A percentile compares a stretch with the other conserved stretches of the same genome.
Conservation (phyloP, 1,284 basidiomycete genomes). For the Pseudozyma pruni region DNA sequence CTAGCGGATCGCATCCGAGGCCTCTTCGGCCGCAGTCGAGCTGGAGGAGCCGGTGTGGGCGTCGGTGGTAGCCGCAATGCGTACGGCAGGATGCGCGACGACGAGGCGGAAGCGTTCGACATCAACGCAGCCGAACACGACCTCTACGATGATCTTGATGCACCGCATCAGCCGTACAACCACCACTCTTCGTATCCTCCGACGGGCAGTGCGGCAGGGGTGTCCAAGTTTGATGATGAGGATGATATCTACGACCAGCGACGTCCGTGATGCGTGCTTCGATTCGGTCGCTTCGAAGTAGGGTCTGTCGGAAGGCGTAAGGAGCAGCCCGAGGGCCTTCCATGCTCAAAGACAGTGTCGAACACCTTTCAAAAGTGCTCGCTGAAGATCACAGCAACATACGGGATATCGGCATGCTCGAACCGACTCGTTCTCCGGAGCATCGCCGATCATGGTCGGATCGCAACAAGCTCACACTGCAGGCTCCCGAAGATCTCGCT, state of each 20-base stretch:
- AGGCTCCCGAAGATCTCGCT: no score
- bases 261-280: conserved; percentile 14
- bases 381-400: no score
- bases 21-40: conserved; percentile 23
- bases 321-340: no score
- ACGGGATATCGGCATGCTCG: no score
- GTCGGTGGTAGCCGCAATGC: conserved; percentile 12
- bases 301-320: no score
- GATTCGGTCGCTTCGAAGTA: no score
- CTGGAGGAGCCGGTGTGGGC: neutral
- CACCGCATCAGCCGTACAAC: conserved; percentile 30
- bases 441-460: no score
- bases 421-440: no score
- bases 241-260: conserved; percentile 29
- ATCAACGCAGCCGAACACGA: conserved; percentile 45
- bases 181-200: conserved; percentile 38
- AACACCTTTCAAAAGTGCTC: no score
- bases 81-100: conserved; percentile 49
- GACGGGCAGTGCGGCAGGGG: conserved; percentile 1
- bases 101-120: conserved; percentile 47
- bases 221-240: conserved; percentile 26
- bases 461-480: neutral
- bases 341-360: no score
- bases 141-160: conserved; percentile 41
- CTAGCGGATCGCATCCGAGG: conserved; percentile 22